phyloP scores from a whole-genome alignment of 208 protist species.

The Acanthamoeba lenticulata region DNA sequence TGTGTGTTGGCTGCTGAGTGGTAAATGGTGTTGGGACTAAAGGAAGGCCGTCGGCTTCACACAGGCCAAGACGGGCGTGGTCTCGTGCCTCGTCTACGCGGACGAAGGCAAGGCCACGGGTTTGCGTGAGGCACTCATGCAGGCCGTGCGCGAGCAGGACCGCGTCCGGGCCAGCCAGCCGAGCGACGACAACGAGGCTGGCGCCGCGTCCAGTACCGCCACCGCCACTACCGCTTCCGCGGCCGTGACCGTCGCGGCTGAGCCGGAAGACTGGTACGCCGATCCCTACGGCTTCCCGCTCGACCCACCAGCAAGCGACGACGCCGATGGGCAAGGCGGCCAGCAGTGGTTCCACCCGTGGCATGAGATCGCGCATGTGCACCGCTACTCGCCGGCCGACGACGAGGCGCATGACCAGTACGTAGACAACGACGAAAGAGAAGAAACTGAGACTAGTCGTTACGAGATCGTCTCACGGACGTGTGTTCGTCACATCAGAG shows the following conservation, averaged over 20 bases:
- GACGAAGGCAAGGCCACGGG: background rate
- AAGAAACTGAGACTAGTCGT: no score
- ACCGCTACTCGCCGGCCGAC: background rate
- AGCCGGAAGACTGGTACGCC: background rate
- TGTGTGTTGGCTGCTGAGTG: background rate
- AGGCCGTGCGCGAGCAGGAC: background rate
- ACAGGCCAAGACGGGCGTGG: background rate
- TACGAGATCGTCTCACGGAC: no score
- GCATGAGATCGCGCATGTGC: background rate
- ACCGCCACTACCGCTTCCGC: no score
- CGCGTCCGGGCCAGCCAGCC: background rate
- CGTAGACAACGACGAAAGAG: background rate
- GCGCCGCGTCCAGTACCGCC: no score
- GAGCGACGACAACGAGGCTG: no score
- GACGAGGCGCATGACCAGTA: background rate
- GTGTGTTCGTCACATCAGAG: background rate
- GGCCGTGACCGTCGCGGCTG: no score
- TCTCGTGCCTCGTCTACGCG: background rate
- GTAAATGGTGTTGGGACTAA: no score
- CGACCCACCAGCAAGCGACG: background rate
- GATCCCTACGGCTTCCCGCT: conserved; percentile 16
- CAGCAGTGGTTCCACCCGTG: background rate
- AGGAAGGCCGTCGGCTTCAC: background rate
- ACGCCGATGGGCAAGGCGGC: background rate
- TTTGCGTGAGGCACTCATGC: background rate